A percentile compares a stretch with the other conserved stretches of the same genome.
Evolutionary conservation across 140 eudicot genomes (phyloP).

Genomic region (Cichorium intybus): DNA sequence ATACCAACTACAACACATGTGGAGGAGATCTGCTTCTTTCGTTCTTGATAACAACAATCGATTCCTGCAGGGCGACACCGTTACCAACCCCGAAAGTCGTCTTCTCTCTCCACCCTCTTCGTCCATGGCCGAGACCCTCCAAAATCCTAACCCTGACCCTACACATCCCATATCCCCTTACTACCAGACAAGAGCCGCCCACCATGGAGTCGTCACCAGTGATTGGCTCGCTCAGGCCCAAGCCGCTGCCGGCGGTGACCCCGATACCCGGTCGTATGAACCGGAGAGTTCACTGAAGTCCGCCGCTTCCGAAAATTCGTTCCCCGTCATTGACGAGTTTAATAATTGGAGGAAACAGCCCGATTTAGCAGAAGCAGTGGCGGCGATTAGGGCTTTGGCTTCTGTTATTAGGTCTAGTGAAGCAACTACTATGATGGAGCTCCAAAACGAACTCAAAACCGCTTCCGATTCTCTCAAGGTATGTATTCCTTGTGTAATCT

Average conservation of each 20-base stretch:
- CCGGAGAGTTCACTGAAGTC: slow-evolving; percentile 10
- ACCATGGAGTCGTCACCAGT: slow-evolving; percentile 83
- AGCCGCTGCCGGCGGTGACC: slow-evolving; percentile 53
- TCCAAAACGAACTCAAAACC: slow-evolving; percentile 74
- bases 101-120: slow-evolving; percentile 31
- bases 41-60: slow-evolving; percentile 47
- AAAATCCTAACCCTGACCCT: slow-evolving; percentile 37
- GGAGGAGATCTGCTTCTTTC: slow-evolving; percentile 86
- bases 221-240: slow-evolving; percentile 96
- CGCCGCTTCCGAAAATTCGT: slow-evolving; percentile 22
- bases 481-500: not conserved
- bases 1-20: slow-evolving; percentile 29
- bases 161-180: slow-evolving; percentile 56
- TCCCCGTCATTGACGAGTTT: slow-evolving; percentile 70
- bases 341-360: slow-evolving; percentile 86
- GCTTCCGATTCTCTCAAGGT: slow-evolving; percentile 91
- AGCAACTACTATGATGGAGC: slow-evolving; percentile 93
- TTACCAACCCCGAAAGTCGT: slow-evolving; percentile 41
- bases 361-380: slow-evolving; percentile 95
- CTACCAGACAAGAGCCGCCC: slow-evolving; percentile 87
- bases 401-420: slow-evolving; percentile 84
- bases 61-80: not conserved
- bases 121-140: slow-evolving; percentile 44
- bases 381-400: slow-evolving; percentile 95
- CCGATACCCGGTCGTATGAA: slow-evolving; percentile 28